Evolutionary conservation across 1,284 basidiomycete species (phyloP), one percentile per base, ranked within the genome.

Genomic region (Xerocomus minutiporus): DNA sequence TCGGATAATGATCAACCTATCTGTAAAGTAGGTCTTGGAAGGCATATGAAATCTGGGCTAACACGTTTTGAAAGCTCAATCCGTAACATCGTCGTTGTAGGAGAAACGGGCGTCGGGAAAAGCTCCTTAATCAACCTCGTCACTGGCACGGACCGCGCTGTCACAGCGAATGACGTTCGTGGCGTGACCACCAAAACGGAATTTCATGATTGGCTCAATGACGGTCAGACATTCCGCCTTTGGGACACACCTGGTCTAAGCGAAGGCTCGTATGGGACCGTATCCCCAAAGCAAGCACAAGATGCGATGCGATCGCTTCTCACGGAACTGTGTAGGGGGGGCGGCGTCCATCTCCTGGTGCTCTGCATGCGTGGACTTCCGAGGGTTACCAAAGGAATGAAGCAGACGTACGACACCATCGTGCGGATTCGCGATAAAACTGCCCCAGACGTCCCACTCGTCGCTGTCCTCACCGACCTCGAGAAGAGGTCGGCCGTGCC

Each of bases 161-260:
- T 23, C 8, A 65, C 59, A 29, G 65, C 62, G 2, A 68, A 69
- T 41, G 64, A 66, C 32, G 67, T 62, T 43, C 54, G 64, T 29
- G 66, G 69, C 2, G 69, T 69, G 12, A 71, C 66, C 46, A 50
- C 43, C 38, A 59, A 61, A 29, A 57, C 57, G 28, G 54, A 57
- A 32, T 61, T 45, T 41, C 56, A 71, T 31, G 57, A 67, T 25
- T 67, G 61, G 54, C 53, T 46, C 35, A 50, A 42, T 23, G 48
- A 57, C 12, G 51, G 38, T 7, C 64, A 67, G 40, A 58, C 46
- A 13, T 70, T 58, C 50, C 65, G 67, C 45, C 65, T 71, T 32
- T 67, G 67, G 66, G 66, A 67, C 35, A 71, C 67, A 0, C 67
- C 68, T 1, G 68, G 66, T 32, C 54, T 68, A 6, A 55, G 65